Evolutionary conservation across 2,329 filamentous ascomycete genomes (phyloP).

Genomic region (Parascedosporium putredinis): DNA sequence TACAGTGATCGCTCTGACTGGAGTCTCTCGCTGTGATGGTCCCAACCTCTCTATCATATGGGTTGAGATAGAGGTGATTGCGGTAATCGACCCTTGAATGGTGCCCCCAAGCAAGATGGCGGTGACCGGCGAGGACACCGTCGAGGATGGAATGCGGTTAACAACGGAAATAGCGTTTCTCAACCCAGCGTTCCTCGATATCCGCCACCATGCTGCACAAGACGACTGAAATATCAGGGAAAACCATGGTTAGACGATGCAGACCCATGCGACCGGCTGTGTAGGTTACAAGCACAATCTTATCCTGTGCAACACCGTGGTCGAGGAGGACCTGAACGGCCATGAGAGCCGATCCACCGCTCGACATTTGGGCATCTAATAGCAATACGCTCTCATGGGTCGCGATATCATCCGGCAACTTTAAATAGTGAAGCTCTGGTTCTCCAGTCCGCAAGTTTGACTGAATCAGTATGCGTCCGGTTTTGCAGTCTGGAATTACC

Average conservation of each 20-base stretch:
- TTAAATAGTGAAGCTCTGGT: constrained; percentile 84
- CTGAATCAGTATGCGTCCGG: constrained; percentile 82
- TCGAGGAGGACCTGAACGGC: constrained; percentile 92
- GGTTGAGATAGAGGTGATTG: too few relatives aligned
- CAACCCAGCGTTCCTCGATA: constrained; percentile 79
- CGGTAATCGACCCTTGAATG: too few relatives aligned
- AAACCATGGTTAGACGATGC: constrained; percentile 78
- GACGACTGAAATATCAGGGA: constrained; percentile 77
- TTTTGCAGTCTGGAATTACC: constrained; percentile 86
- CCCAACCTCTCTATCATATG: too few relatives aligned
- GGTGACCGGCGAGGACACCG: too few relatives aligned
- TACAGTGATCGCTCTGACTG: too few relatives aligned
- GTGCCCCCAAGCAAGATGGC: too few relatives aligned
- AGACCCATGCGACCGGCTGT: constrained; percentile 76
- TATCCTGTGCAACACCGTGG: constrained; percentile 75
- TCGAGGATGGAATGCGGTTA: too few relatives aligned
- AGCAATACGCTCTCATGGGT: constrained; percentile 73
- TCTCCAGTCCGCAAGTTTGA: constrained; percentile 77
- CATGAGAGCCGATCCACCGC: constrained; percentile 79
- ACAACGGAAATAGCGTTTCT: constrained; percentile 83
- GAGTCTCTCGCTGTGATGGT: too few relatives aligned
- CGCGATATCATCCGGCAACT: constrained; percentile 63
- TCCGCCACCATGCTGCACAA: constrained; percentile 74
- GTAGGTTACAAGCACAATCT: constrained; percentile 88
- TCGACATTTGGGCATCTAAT: constrained; percentile 89